Conservation (phyloP, 257 asterid species). For the Solanum acaule region DNA sequence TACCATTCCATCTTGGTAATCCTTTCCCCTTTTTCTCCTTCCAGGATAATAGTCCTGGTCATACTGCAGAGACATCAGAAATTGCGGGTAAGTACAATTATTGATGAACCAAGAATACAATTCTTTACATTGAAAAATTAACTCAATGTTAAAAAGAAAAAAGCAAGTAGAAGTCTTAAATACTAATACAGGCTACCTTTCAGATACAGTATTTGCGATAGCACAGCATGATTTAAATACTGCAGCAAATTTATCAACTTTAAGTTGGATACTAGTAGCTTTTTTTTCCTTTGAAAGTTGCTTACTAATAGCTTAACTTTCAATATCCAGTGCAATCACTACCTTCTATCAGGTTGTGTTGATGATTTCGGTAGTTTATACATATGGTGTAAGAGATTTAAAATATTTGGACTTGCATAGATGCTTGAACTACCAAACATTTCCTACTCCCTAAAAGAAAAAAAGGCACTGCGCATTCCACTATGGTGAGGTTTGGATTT, state of each 20-base stretch:
- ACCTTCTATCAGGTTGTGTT: not conserved
- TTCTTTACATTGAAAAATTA: not conserved
- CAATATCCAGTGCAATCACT: not conserved
- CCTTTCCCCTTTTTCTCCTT: slow-evolving; percentile 92
- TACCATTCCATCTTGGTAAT: slow-evolving; percentile 87
- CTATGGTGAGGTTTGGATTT: not conserved
- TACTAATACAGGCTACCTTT: not conserved
- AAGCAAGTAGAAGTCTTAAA: not conserved
- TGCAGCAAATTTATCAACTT: not conserved
- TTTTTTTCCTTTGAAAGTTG: not conserved
- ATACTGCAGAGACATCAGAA: slow-evolving; percentile 29
- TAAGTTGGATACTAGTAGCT: not conserved
- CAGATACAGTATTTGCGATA: not conserved
- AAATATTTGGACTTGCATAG: not conserved
- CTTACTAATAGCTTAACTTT: not conserved
- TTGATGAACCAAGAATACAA: not conserved
- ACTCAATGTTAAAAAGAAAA: not conserved
- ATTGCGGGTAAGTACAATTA: not conserved
- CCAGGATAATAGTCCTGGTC: slow-evolving; percentile 98
- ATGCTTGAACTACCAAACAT: not conserved
- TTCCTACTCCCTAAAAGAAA: not conserved
- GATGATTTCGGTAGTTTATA: not conserved
- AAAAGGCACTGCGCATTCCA: not conserved
- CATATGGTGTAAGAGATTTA: not conserved
- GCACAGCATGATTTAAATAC: not conserved